These are phyloP conservation scores for Alternaria consortialis DNA, from an alignment of 2,329 filamentous ascomycete genomes.

Conservation along the genomic window DNA sequence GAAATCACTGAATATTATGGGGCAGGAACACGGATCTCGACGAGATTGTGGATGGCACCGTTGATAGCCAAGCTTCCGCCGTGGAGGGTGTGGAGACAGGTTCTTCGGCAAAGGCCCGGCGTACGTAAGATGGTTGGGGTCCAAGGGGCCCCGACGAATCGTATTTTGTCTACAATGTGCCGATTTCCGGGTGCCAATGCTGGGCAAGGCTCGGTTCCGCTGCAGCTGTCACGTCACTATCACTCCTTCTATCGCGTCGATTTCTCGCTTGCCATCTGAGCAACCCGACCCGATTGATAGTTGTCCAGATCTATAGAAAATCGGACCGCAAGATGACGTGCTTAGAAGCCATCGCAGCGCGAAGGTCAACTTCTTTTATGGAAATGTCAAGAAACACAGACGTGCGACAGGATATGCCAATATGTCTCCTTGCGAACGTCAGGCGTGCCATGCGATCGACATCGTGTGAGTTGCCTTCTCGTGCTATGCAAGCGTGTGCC, in stretches of 20 bases:
- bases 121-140: conserved; percentile 34
- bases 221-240: conserved; percentile 15
- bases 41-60: conserved; percentile 6
- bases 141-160: conserved; percentile 28
- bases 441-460: not conserved
- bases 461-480: not conserved
- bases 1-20: not conserved
- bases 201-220: conserved; percentile 41
- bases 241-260: conserved; percentile 5
- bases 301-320: not conserved
- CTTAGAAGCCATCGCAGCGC: conserved; percentile 11
- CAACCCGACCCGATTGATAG: not conserved
- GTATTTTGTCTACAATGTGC: conserved; percentile 20
- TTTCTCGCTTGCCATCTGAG: conserved; percentile 6
- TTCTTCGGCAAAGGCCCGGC: conserved; percentile 30
- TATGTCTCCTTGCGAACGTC: not conserved
- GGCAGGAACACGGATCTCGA: conserved; percentile 2
- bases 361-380: not conserved
- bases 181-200: conserved; percentile 37
- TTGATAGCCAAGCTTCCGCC: conserved; percentile 37
- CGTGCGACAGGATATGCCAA: not conserved
- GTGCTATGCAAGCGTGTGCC: not conserved
- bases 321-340: conserved; percentile 7
- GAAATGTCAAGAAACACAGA: not conserved
- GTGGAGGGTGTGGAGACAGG: conserved; percentile 28